Evolutionary conservation across 106 monocot genomes (phyloP).

Genomic region (Cymbidium sinense): DNA sequence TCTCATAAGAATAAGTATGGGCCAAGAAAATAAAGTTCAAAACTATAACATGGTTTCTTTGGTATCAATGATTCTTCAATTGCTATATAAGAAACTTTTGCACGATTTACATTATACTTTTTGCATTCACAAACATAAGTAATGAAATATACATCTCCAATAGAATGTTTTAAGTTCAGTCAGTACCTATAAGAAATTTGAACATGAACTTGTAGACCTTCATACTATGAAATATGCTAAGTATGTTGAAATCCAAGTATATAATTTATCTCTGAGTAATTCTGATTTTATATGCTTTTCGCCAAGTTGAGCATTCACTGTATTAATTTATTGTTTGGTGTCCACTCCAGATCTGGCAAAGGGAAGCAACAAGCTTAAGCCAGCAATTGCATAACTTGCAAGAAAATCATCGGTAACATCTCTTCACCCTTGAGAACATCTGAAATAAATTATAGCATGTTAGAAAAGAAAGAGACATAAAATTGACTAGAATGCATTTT

Average conservation of each 20-base stretch:
- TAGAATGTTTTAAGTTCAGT: too few relatives aligned
- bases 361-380: slow-evolving; percentile 7
- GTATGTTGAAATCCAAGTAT: not conserved
- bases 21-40: too few relatives aligned
- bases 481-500: too few relatives aligned
- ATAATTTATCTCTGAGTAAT: not conserved
- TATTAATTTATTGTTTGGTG: not conserved
- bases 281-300: not conserved
- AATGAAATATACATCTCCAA: too few relatives aligned
- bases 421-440: not conserved
- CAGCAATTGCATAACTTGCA: slow-evolving; percentile 13
- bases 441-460: not conserved
- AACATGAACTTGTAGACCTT: not conserved
- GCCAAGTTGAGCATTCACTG: not conserved
- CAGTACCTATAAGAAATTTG: not conserved
- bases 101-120: too few relatives aligned
- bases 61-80: too few relatives aligned
- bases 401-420: slow-evolving; percentile 10
- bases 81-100: too few relatives aligned
- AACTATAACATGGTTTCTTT: too few relatives aligned
- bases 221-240: not conserved
- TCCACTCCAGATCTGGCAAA: not conserved
- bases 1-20: too few relatives aligned
- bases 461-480: too few relatives aligned
- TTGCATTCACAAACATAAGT: too few relatives aligned